A percentile compares a stretch with the other conserved stretches of the same genome.
phyloP scores from a whole-genome alignment of 352 stramenopile species.

The Pythium aquatile region DNA sequence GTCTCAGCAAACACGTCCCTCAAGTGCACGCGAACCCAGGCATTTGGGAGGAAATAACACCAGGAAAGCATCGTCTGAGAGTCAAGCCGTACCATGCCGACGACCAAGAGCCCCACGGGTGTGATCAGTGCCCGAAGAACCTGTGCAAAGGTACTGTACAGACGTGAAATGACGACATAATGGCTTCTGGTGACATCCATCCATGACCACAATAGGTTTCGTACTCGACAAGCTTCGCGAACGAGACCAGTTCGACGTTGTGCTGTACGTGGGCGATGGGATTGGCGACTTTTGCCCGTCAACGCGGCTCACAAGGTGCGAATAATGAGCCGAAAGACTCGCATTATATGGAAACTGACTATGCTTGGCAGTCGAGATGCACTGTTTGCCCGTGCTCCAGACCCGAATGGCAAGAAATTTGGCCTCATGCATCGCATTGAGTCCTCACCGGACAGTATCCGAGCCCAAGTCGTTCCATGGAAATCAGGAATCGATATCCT shows the following conservation, averaged over 20 bases:
- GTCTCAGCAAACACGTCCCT: constrained; percentile 28
- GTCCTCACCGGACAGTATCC: constrained; percentile 24
- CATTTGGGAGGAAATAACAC: constrained; percentile 14
- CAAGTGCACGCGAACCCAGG: constrained; percentile 18
- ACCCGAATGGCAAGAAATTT: constrained; percentile 31
- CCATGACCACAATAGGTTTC: constrained; percentile 15
- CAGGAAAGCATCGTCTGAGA: constrained; percentile 23
- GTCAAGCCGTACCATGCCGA: constrained; percentile 37
- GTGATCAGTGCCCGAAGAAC: constrained; percentile 41
- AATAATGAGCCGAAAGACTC: no score
- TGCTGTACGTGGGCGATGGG: constrained; percentile 60
- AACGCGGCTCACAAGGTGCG: constrained; percentile 39
- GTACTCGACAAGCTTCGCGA: constrained; percentile 41
- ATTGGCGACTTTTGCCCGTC: constrained; percentile 51
- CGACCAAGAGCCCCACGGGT: constrained; percentile 39
- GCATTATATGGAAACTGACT: not conserved
- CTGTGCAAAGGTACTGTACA: constrained; percentile 55
- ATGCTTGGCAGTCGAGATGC: constrained; percentile 2
- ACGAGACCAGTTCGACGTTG: constrained; percentile 30
- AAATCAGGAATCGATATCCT: constrained; percentile 29
- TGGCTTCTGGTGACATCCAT: no score
- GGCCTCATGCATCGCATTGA: constrained; percentile 37
- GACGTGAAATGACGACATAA: not conserved
- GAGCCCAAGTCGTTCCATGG: constrained; percentile 45
- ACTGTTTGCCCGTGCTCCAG: constrained; percentile 16